These are phyloP conservation scores for Podosphaera leucotricha DNA, from an alignment of 2,329 filamentous ascomycete genomes.

Conservation along the genomic window DNA sequence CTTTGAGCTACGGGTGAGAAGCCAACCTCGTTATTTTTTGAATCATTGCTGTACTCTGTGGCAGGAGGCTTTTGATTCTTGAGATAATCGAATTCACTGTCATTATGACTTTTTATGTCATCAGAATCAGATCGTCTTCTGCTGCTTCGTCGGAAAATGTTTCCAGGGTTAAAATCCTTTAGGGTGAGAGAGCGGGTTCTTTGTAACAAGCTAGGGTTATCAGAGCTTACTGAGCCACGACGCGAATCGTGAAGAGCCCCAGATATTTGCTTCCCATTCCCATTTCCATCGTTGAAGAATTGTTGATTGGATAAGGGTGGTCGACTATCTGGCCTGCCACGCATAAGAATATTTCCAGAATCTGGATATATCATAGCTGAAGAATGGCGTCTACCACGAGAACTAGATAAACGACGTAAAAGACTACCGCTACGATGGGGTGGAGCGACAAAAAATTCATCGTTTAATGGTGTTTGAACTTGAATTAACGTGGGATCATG, in stretches of 20 bases:
- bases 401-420: conserved; percentile 14
- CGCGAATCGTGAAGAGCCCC: conserved; percentile 6
- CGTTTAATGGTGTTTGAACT: conserved; percentile 20
- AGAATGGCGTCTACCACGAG: conserved; percentile 14
- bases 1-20: neutral
- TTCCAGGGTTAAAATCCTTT: conserved; percentile 14
- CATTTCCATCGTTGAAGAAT: conserved; percentile 2
- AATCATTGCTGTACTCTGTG: neutral
- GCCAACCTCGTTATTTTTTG: neutral
- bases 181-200: conserved; percentile 38
- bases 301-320: conserved; percentile 11
- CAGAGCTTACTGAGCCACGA: conserved; percentile 18
- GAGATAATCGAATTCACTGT: neutral
- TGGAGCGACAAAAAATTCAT: conserved; percentile 18
- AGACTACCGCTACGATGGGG: conserved; percentile 14
- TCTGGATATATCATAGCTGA: conserved; percentile 3
- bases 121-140: conserved; percentile 21
- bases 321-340: conserved; percentile 1
- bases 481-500: conserved; percentile 54
- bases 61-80: neutral
- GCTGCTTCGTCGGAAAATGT: conserved; percentile 25
- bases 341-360: neutral
- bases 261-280: neutral
- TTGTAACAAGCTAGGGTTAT: conserved; percentile 21
- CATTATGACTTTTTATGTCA: conserved; percentile 30